These are phyloP conservation scores for Irpex sp. DNA, from an alignment of 1,284 basidiomycete species.

Conservation along the genomic window DNA sequence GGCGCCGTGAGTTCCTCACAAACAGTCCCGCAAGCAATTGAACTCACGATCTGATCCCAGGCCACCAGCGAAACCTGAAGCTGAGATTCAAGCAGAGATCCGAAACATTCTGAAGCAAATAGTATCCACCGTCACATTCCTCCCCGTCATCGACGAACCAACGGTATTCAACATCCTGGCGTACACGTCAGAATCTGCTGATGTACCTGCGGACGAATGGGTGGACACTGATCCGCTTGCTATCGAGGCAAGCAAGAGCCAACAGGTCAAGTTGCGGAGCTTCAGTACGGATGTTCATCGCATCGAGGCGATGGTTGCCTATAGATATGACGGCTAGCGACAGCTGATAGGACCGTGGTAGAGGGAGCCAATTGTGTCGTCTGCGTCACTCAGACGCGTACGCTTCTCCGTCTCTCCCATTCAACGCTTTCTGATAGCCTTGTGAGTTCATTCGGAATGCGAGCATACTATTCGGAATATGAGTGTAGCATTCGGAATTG, in stretches of 20 bases:
- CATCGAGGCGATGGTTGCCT: slow-evolving; percentile 87
- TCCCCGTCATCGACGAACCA: slow-evolving; percentile 92
- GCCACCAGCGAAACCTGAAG: slow-evolving; percentile 66
- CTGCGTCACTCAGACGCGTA: background rate
- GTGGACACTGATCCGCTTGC: slow-evolving; percentile 92
- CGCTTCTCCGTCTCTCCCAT: background rate
- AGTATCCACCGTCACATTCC: slow-evolving; percentile 92
- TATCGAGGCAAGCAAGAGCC: slow-evolving; percentile 93
- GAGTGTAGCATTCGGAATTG: background rate
- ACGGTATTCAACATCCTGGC: slow-evolving; percentile 96
- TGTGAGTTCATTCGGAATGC: no score
- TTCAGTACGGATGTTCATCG: slow-evolving; percentile 91
- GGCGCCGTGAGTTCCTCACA: slow-evolving; percentile 40
- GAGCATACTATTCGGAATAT: no score
- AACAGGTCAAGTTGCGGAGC: slow-evolving; percentile 89
- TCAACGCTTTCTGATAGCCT: background rate
- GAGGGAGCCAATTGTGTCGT: background rate
- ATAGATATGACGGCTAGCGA: slow-evolving; percentile 64
- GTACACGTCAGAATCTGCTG: slow-evolving; percentile 85
- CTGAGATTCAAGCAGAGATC: slow-evolving; percentile 96
- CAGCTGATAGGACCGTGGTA: background rate
- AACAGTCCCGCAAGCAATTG: background rate
- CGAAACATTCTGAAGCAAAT: slow-evolving; percentile 98
- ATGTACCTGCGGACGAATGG: slow-evolving; percentile 90
- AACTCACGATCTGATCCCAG: slow-evolving; percentile 25